phyloP scores from a whole-genome alignment of 2,329 filamentous ascomycete genomes.

The Aspergillus glaucus region DNA sequence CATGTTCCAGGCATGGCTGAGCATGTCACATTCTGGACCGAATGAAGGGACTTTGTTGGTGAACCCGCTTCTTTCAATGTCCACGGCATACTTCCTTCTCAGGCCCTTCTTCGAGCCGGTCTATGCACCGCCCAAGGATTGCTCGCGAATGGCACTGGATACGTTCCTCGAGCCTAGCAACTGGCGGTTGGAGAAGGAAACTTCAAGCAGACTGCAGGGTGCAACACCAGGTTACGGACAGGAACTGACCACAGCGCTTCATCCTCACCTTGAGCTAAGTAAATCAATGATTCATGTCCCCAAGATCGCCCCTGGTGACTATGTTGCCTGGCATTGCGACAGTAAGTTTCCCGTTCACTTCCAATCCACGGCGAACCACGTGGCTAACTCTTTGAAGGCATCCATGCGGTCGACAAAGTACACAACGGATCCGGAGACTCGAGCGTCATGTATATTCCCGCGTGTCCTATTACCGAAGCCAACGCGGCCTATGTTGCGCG shows the following conservation, averaged over 20 bases:
- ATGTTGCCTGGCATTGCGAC: not conserved
- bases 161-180: not conserved
- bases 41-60: conserved; percentile 69
- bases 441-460: conserved; percentile 8
- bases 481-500: conserved; percentile 8
- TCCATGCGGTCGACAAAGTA: conserved; percentile 3
- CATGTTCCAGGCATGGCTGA: conserved; percentile 77
- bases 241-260: conserved; percentile 4
- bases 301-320: conserved; percentile 5
- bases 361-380: not conserved
- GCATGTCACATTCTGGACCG: conserved; percentile 59
- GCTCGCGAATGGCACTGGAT: conserved; percentile 4
- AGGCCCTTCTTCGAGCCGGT: conserved; percentile 67
- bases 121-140: conserved; percentile 1
- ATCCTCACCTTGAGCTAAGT: conserved; percentile 3
- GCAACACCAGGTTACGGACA: conserved; percentile 6
- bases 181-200: not conserved
- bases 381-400: not conserved
- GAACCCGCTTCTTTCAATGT: conserved; percentile 64
- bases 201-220: conserved; percentile 1
- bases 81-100: conserved; percentile 68
- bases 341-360: not conserved
- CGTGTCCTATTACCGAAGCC: conserved; percentile 4
- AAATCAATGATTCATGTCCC: conserved; percentile 6
- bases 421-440: conserved; percentile 4